Evolutionary conservation across 164 flowering plant species (phyloP).

Genomic region (Stephania cephalantha): DNA sequence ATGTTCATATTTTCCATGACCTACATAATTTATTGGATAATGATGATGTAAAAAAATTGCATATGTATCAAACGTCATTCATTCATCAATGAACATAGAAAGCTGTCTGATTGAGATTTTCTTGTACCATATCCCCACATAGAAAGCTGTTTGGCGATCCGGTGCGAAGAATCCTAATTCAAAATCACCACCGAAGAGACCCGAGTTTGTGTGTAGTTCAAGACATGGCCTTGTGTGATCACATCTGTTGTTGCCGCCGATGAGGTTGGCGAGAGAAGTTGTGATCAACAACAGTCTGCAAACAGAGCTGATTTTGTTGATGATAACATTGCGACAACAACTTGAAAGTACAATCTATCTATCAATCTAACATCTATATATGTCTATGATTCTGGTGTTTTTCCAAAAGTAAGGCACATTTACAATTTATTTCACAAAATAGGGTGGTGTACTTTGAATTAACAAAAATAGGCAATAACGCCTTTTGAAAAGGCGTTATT

Average conservation of each 20-base stretch:
- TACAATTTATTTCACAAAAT: no score
- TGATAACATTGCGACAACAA: neutral
- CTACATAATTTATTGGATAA: no score
- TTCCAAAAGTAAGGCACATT: no score
- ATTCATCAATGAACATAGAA: no score
- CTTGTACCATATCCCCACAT: constrained; percentile 1
- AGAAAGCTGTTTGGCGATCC: neutral
- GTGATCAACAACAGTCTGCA: neutral
- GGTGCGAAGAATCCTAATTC: constrained; percentile 4
- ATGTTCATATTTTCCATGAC: no score
- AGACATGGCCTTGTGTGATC: neutral
- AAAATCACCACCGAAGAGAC: neutral
- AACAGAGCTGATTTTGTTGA: neutral
- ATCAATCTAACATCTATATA: neutral
- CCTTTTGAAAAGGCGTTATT: no score
- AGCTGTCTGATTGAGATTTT: neutral
- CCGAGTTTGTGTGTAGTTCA: neutral
- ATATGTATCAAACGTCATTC: no score
- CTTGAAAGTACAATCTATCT: no score
- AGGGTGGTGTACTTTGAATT: no score
- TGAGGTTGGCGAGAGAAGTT: neutral
- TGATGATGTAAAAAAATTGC: no score
- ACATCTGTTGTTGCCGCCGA: neutral
- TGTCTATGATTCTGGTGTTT: neutral
- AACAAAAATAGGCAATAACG: no score